Evolutionary conservation across 179 eudicot genomes (phyloP).

Genomic region (Beta corolliflora): DNA sequence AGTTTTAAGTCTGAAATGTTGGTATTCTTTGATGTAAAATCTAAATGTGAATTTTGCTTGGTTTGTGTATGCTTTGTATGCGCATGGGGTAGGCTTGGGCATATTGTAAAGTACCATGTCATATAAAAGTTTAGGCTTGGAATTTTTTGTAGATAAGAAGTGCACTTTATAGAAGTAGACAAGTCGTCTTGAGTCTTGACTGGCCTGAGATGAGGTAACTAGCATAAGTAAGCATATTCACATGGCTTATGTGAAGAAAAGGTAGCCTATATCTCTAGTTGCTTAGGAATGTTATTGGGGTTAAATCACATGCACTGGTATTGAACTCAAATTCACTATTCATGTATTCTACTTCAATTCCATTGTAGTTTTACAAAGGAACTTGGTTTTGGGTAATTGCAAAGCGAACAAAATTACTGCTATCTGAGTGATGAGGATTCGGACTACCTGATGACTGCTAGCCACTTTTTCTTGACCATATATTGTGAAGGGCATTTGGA

Average conservation of each 20-base stretch:
- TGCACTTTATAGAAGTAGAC: background rate
- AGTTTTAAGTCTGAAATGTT: background rate
- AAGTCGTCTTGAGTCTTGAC: background rate
- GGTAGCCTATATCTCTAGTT: background rate
- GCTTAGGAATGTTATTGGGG: background rate
- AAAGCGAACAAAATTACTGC: background rate
- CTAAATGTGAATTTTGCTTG: background rate
- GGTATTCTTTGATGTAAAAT: background rate
- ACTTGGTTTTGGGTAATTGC: too few species aligned
- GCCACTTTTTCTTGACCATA: background rate
- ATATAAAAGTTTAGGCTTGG: background rate
- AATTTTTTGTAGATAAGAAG: background rate
- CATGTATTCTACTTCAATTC: background rate
- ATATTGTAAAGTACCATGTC: background rate
- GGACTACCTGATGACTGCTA: slow-evolving; percentile 1
- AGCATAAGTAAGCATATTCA: background rate
- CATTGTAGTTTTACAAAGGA: background rate
- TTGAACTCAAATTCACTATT: background rate
- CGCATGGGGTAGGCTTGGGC: background rate
- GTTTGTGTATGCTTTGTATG: background rate
- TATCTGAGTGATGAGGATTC: background rate
- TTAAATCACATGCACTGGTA: background rate
- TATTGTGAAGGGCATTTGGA: background rate
- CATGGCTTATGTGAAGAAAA: background rate
- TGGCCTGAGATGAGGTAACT: background rate